A percentile compares a stretch with the other conserved stretches of the same genome.
phyloP scores from a whole-genome alignment of 208 protist genomes.

The Acanthamoeba lenticulata region DNA sequence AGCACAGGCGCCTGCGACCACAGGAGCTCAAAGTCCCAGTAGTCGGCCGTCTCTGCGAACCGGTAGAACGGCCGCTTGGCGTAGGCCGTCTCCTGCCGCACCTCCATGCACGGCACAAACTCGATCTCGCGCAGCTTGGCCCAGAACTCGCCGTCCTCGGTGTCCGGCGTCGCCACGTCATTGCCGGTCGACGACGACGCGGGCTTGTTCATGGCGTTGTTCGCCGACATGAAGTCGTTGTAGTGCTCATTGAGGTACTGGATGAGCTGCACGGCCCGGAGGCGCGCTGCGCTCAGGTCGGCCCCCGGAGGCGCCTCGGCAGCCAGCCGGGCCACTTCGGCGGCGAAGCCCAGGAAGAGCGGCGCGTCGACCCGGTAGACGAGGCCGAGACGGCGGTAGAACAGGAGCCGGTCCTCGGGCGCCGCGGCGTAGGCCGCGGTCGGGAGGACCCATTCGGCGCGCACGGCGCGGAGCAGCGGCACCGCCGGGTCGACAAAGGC shows the following conservation, averaged over 20 bases:
- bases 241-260: conserved; percentile 51
- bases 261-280: background rate
- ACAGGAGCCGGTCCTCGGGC: conserved; percentile 12
- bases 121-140: conserved; percentile 28
- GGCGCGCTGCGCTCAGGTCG: background rate
- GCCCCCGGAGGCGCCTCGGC: no score
- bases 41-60: conserved; percentile 30
- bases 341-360: conserved; percentile 10
- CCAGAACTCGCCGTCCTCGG: background rate
- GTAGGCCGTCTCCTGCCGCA: conserved; percentile 17
- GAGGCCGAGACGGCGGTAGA: conserved; percentile 31
- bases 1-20: conserved; percentile 35
- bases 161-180: background rate
- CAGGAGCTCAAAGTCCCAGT: conserved; percentile 54
- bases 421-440: background rate
- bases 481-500: conserved; percentile 23
- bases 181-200: no score
- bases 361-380: background rate
- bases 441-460: conserved; percentile 4
- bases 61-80: background rate
- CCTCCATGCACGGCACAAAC: conserved; percentile 60
- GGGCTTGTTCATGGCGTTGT: background rate
- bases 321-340: background rate
- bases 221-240: background rate
- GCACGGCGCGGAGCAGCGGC: background rate